Percentiles rank a stretch among this genome's conserved stretches.
Evolutionary conservation across 192 early-diverging fungal species (phyloP).

Genomic region (Coemansia sp.): DNA sequence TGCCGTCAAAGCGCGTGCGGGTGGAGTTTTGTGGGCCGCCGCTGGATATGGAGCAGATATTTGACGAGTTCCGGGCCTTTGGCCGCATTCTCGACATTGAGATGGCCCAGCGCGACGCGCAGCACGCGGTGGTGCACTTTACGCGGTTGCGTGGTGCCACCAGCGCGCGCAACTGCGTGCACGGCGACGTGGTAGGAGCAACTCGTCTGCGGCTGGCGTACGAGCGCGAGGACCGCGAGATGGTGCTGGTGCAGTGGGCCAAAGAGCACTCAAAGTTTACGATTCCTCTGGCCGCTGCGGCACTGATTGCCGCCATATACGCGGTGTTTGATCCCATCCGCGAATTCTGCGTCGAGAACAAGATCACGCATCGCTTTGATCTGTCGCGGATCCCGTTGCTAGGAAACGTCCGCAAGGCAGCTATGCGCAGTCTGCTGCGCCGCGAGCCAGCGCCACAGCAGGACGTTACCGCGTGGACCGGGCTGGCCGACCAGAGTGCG

Average conservation of each 20-base stretch:
- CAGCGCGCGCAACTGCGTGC: constrained; percentile 86
- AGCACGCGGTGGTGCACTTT: constrained; percentile 79
- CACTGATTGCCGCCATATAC: constrained; percentile 71
- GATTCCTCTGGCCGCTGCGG: constrained; percentile 70
- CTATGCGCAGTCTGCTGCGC: constrained; percentile 28
- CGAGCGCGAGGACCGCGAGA: constrained; percentile 55
- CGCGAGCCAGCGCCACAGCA: constrained; percentile 11
- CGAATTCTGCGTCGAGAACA: constrained; percentile 82
- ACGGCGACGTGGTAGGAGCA: constrained; percentile 69
- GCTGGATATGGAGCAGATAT: constrained; percentile 64
- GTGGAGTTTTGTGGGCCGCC: constrained; percentile 79
- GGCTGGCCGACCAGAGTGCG: constrained; percentile 35
- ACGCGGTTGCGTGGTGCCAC: constrained; percentile 76
- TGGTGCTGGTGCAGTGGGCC: constrained; percentile 61
- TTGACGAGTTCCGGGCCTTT: constrained; percentile 67
- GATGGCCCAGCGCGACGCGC: constrained; percentile 62
- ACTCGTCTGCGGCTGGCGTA: constrained; percentile 63
- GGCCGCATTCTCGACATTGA: constrained; percentile 81
- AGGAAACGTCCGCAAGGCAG: constrained; percentile 30
- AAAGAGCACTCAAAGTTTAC: constrained; percentile 72
- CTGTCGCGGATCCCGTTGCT: constrained; percentile 39
- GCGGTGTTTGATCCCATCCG: constrained; percentile 87
- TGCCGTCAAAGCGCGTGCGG: constrained; percentile 52
- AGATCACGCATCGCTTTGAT: constrained; percentile 76
- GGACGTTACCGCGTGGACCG: constrained; percentile 40